phyloP scores from a whole-genome alignment of 345 rosid genomes.

The Hypericum androsaemum region DNA sequence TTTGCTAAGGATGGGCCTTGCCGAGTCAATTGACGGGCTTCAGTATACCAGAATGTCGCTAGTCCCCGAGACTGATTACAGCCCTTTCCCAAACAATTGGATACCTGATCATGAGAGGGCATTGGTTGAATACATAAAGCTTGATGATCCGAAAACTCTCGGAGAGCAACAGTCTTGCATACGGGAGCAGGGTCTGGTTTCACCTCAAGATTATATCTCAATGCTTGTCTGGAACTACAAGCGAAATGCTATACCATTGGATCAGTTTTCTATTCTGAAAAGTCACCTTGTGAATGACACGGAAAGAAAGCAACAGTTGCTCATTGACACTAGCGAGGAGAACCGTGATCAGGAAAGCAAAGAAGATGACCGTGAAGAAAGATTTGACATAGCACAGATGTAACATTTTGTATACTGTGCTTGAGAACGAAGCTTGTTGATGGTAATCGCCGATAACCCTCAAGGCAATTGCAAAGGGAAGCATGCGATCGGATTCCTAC shows the following conservation, averaged over 20 bases:
- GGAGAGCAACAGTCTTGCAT: slow-evolving; percentile 65
- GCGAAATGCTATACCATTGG: slow-evolving; percentile 60
- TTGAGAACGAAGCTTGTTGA: slow-evolving; percentile 35
- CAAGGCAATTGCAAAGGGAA: slow-evolving; percentile 15
- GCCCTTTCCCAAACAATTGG: slow-evolving; percentile 85
- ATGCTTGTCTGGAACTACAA: slow-evolving; percentile 99
- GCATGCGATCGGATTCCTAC: slow-evolving; percentile 34
- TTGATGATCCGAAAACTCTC: slow-evolving; percentile 61
- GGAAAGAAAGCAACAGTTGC: slow-evolving; percentile 18
- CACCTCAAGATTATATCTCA: slow-evolving; percentile 79
- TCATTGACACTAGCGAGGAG: too few species aligned
- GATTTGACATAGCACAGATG: neutral
- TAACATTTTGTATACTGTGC: neutral
- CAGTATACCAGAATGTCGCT: slow-evolving; percentile 91
- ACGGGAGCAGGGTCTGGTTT: slow-evolving; percentile 70
- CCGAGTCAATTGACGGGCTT: slow-evolving; percentile 83
- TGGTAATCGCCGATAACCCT: slow-evolving; percentile 25
- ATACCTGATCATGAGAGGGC: slow-evolving; percentile 83
- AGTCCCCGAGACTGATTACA: slow-evolving; percentile 80
- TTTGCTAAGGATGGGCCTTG: slow-evolving; percentile 84
- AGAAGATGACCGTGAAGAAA: neutral
- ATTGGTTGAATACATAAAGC: slow-evolving; percentile 61
- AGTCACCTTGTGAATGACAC: slow-evolving; percentile 8
- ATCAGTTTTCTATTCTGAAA: slow-evolving; percentile 48
- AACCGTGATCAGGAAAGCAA: neutral